A percentile compares a stretch with the other conserved stretches of the same genome.
phyloP scores from a whole-genome alignment of 2,329 filamentous ascomycete species.

The Fusarium floridanum region DNA sequence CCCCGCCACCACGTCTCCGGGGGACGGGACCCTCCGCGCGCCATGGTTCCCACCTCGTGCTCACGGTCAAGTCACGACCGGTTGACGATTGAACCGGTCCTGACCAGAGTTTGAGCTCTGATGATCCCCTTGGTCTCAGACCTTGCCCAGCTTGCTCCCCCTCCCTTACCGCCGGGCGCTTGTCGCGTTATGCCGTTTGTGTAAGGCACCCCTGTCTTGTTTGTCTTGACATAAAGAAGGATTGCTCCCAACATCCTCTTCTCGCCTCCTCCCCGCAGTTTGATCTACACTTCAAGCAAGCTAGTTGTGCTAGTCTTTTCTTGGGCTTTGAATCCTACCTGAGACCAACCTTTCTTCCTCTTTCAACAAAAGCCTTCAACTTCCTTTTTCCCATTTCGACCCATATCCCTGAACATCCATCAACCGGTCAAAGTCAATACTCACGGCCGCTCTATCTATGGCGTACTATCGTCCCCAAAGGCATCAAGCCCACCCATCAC shows the following conservation, averaged over 20 bases:
- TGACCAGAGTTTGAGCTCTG: conserved; percentile 17
- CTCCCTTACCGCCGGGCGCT: conserved; percentile 25
- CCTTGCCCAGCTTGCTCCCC: neutral
- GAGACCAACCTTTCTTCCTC: neutral
- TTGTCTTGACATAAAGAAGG: conserved; percentile 40
- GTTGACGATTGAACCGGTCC: conserved; percentile 9
- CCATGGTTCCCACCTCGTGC: neutral
- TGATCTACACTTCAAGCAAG: conserved; percentile 20
- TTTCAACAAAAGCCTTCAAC: conserved; percentile 6
- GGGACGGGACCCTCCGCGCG: conserved; percentile 5
- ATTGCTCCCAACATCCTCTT: conserved; percentile 17
- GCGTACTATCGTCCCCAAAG: conserved; percentile 41
- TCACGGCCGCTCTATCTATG: conserved; percentile 35
- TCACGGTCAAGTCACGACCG: conserved; percentile 20
- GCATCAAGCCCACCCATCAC: conserved; percentile 42
- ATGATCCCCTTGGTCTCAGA: conserved; percentile 13
- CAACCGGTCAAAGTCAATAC: neutral
- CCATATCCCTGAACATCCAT: neutral
- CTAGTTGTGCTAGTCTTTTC: conserved; percentile 6
- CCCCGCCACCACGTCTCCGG: conserved; percentile 20
- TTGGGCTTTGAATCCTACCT: conserved; percentile 7
- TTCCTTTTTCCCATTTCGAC: neutral
- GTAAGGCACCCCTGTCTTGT: conserved; percentile 8
- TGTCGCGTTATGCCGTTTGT: conserved; percentile 16
- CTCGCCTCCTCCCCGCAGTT: conserved; percentile 21